Evolutionary conservation across 176 grass and related monocot genomes (phyloP).

Genomic region (Tillandsia leiboldiana): DNA sequence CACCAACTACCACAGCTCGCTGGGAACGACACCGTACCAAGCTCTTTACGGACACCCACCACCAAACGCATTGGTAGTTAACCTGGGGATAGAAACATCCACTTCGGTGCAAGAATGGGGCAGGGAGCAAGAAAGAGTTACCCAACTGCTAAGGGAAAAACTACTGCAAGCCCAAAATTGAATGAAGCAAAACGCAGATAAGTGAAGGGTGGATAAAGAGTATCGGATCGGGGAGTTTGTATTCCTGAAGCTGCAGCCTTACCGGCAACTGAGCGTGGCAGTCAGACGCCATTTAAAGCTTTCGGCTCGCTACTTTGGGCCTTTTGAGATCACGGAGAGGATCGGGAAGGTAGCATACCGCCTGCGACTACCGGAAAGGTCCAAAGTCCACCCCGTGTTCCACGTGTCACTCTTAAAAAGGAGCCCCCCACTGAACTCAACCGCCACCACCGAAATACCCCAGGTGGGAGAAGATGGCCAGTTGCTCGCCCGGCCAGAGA

Average conservation of each 20-base stretch:
- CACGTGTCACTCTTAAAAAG: no score
- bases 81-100: background rate
- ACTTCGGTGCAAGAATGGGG: background rate
- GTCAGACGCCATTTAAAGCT: background rate
- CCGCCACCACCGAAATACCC: no score
- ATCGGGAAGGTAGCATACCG: background rate
- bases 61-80: background rate
- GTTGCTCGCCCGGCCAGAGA: no score
- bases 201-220: background rate
- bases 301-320: background rate
- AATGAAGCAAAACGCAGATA: background rate
- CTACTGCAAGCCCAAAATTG: background rate
- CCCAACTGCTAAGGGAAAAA: background rate
- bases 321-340: background rate
- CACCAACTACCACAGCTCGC: background rate
- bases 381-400: background rate
- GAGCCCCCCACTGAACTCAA: no score
- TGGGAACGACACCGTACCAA: background rate
- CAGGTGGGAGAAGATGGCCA: no score
- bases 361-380: background rate
- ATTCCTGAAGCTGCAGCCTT: constrained; percentile 5
- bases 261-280: background rate
- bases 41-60: background rate
- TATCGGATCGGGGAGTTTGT: background rate
- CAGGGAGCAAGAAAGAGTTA: background rate